Percentiles rank a stretch among this genome's conserved stretches.
Conservation (phyloP, 495 filamentous ascomycete genomes). For the Podospora conica region DNA sequence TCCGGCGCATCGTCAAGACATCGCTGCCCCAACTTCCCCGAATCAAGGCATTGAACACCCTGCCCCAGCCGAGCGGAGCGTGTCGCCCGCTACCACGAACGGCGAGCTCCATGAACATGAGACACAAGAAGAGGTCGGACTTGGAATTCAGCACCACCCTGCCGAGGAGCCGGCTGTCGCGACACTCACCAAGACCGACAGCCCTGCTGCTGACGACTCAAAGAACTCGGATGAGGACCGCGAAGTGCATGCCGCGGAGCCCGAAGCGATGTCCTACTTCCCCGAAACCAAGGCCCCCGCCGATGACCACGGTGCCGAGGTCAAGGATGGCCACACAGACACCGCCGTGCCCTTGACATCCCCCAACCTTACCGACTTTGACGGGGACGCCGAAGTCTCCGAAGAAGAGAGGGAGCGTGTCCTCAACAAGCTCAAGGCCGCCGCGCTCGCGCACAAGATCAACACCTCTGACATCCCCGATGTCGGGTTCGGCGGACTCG, state of each 20-base stretch:
- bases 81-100: not conserved
- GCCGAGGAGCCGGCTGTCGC: not conserved
- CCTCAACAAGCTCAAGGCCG: not conserved
- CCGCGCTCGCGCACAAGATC: not conserved
- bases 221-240: not conserved
- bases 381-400: not conserved
- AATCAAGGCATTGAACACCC: not conserved
- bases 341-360: not conserved
- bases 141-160: not conserved
- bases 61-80: not conserved
- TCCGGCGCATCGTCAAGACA: not conserved
- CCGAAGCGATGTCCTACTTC: not conserved
- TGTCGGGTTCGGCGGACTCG: not conserved
- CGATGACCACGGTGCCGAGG: not conserved
- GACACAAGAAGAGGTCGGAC: not conserved
- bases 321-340: not conserved
- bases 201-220: not conserved
- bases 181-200: not conserved
- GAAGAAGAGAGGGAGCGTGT: not conserved
- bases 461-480: not conserved
- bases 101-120: not conserved
- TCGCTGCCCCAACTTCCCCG: not conserved
- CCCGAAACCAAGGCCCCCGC: not conserved
- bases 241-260: not conserved
- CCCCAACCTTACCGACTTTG: not conserved